phyloP scores from a whole-genome alignment of 352 stramenopile genomes.

The Pythium dissimile region DNA sequence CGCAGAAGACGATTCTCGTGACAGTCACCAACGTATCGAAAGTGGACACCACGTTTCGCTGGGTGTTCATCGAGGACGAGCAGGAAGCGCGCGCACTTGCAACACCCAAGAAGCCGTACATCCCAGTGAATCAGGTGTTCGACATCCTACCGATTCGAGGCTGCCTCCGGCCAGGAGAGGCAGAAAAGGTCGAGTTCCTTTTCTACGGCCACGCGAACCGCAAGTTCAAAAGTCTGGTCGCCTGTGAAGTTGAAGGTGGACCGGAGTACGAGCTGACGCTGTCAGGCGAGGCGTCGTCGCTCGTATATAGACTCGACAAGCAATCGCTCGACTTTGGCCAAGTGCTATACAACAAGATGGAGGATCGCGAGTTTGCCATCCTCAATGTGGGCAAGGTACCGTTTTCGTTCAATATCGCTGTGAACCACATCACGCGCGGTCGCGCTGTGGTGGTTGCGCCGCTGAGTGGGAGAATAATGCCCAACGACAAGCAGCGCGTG shows the following conservation, averaged over 20 bases:
- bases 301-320: slow-evolving; percentile 91
- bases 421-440: slow-evolving; percentile 35
- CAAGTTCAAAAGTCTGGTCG: slow-evolving; percentile 86
- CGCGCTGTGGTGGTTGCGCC: slow-evolving; percentile 77
- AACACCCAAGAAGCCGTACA: slow-evolving; percentile 79
- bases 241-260: slow-evolving; percentile 92
- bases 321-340: slow-evolving; percentile 91
- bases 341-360: slow-evolving; percentile 90
- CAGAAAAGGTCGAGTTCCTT: slow-evolving; percentile 90
- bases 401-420: slow-evolving; percentile 77
- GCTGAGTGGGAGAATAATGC: slow-evolving; percentile 76
- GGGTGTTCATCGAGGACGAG: slow-evolving; percentile 94
- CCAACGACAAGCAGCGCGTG: slow-evolving; percentile 89
- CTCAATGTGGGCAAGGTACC: slow-evolving; percentile 92
- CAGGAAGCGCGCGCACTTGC: slow-evolving; percentile 52
- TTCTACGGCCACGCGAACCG: slow-evolving; percentile 93
- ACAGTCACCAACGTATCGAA: slow-evolving; percentile 89
- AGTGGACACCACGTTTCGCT: slow-evolving; percentile 86
- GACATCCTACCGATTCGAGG: slow-evolving; percentile 93
- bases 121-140: slow-evolving; percentile 93
- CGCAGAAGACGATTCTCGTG: slow-evolving; percentile 85
- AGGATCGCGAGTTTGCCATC: slow-evolving; percentile 92
- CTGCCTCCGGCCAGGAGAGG: slow-evolving; percentile 80
- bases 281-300: slow-evolving; percentile 87
- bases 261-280: slow-evolving; percentile 92